Evolutionary conservation across 352 stramenopile species (phyloP), one percentile per base, ranked within the genome.

Genomic region (Albugo candida): DNA sequence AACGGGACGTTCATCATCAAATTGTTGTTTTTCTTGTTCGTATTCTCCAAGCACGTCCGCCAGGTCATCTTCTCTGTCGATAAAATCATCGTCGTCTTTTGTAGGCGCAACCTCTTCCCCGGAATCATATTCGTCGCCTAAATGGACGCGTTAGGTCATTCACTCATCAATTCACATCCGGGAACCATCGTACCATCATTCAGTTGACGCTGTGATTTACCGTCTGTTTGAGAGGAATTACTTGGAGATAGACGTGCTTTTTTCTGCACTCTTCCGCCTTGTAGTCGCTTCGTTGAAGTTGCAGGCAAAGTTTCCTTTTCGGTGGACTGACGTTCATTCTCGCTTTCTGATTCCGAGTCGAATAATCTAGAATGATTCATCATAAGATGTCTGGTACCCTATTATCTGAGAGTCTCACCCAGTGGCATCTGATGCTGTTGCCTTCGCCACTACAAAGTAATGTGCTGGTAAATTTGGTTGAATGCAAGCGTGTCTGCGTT

Each of bases 81-180:
- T 92, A 52, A 92, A 92, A 38, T 83, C 79, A 5, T 92, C 70
- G 55, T 92, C 79, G 0, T 88, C 79, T 45, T 83, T 85, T 11
- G 60, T 81, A 37, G 54, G 60, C n/a, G 67, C 61, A 0, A 60
- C 70, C 46, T 92, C 79, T 1, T 87, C 79, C 1, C 76, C 79
- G 3, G 79, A 92, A 45, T 92, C 79, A 55, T 92, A 92, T 42
- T 86, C 79, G 24, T 92, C 79, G 0, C 65, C 63, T 67, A 51
- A 18, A 21, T 48, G 46, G 3, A 24, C 10, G 43, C 20, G 8
- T 48, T 10, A 48, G 10, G n/a, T 10, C 3, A 41, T 43, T 19
- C 17, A 8, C 8, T 10, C 17, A 8, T 8, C 20, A 24, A 10
- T 8, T 43, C 20, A 1, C n/a, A 20, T 2, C 27, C 1, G 24